Conservation (phyloP, 306 rosid genomes). For the Sicyos baderoa region DNA sequence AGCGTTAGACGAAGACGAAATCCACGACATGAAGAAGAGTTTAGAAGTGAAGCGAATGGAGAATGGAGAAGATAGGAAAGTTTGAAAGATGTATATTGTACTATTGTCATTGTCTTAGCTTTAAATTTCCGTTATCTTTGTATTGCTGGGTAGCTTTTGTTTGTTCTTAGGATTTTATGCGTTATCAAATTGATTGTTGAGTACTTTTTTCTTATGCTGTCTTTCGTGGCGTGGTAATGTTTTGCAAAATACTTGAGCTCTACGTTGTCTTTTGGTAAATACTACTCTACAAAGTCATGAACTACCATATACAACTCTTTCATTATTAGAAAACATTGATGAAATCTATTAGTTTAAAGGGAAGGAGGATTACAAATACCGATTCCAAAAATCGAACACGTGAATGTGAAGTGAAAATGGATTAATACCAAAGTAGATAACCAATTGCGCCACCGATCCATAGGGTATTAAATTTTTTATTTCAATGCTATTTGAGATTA, state of each 20-base stretch:
- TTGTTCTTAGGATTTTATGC: background rate
- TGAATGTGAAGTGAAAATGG: no score
- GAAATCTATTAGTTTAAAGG: no score
- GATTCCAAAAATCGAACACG: no score
- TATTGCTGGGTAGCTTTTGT: background rate
- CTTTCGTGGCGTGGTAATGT: background rate
- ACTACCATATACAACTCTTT: no score
- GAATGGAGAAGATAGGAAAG: slow-evolving; percentile 35
- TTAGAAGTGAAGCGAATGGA: slow-evolving; percentile 37
- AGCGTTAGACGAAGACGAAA: slow-evolving; percentile 35
- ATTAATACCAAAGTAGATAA: no score
- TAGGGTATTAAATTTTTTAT: no score
- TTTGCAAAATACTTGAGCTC: background rate
- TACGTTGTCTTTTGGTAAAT: background rate
- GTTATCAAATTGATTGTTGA: background rate
- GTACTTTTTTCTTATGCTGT: background rate
- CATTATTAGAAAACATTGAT: no score
- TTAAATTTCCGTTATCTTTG: background rate
- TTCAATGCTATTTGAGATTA: no score
- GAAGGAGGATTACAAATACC: no score
- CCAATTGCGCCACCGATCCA: no score
- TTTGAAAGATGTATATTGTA: background rate
- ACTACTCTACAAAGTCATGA: background rate
- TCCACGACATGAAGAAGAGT: slow-evolving; percentile 30
- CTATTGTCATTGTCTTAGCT: background rate